Base-by-base conservation (phyloP, 305 asterid species). In the Fraxinus platypoda region DNA sequence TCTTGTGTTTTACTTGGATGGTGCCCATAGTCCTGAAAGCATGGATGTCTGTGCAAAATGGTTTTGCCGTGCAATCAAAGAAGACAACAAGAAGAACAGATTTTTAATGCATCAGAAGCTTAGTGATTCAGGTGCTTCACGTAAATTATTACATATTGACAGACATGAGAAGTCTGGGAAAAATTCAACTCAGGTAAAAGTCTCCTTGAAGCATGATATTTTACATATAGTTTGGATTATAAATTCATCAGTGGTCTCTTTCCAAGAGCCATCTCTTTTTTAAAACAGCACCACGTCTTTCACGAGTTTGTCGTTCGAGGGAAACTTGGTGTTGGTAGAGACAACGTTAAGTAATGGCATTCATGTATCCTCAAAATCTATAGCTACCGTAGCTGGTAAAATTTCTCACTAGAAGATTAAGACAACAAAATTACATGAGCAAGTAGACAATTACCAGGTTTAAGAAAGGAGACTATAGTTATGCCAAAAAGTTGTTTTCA, bases 1-100 rank as follows among this genome's bases (percentile, higher is more conserved):
- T 84, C 94, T 96, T 77, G 93, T 92, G 83, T 94, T 94, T 86
- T 94, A 93, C 87, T 84, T 96, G 85, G 99, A 96, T 86, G 99
- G 99, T 77, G 99, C 99, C 78, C 99, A 96, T 86, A 94, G 99
- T 88, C 99, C 99, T 68, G 99, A 96, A 91, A 96, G 99, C 91
- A 96, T 94, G 99, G 99, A 96, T 12, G 99, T 87, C 62, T 96
- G 98, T 88, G 99, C 95, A 81, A 90, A 94, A 83, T 96, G 98
- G 99, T 96, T 94, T 88, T 88, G 89, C 57, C 80, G 84, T 75
- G 98, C 97, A 82, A 90, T 90, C 79, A 85, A 85, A 87, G 93
- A 87, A 84, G 95, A 90, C 66, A 41, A 87, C 81, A 87, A 78
- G 37, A 87, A 78, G 46, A 82, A 79, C 62, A 80, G 76, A 26